phyloP scores from a whole-genome alignment of 2,329 filamentous ascomycete genomes.

The Sporothrix variecibatus region DNA sequence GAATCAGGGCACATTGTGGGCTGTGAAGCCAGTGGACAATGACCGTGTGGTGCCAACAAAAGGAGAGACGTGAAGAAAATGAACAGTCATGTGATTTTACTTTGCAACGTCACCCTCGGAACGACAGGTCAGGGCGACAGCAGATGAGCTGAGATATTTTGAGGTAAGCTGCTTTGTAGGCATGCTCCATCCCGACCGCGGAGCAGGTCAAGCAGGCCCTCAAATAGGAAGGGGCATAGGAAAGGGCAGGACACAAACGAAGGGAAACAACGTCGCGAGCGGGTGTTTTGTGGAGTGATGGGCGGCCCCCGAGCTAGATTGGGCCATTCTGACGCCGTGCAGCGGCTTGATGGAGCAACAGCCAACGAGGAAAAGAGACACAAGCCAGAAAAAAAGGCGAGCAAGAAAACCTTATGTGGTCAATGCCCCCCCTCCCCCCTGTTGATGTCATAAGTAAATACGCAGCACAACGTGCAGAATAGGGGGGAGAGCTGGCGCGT shows the following conservation, averaged over 20 bases:
- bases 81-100: not conserved
- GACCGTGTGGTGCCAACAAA: not conserved
- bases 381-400: not conserved
- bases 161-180: not conserved
- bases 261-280: slow-evolving; percentile 2
- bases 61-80: not conserved
- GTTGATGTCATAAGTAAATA: slow-evolving; percentile 13
- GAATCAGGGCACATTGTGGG: not conserved
- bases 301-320: slow-evolving; percentile 7
- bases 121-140: not conserved
- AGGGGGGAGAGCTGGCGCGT: not conserved
- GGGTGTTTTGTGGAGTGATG: slow-evolving; percentile 11
- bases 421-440: not conserved
- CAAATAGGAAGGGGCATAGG: not conserved
- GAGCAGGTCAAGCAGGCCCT: not conserved
- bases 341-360: not conserved
- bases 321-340: slow-evolving; percentile 3
- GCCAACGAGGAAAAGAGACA: not conserved
- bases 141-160: not conserved
- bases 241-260: not conserved
- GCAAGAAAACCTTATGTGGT: not conserved
- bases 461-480: not conserved
- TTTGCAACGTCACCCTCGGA: not conserved
- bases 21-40: not conserved
- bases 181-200: not conserved